Evolutionary conservation across 225 moss, liverwort and hornwort genomes (phyloP), one percentile per base, ranked within the genome.

Genomic region (Polytrichum formosum): DNA sequence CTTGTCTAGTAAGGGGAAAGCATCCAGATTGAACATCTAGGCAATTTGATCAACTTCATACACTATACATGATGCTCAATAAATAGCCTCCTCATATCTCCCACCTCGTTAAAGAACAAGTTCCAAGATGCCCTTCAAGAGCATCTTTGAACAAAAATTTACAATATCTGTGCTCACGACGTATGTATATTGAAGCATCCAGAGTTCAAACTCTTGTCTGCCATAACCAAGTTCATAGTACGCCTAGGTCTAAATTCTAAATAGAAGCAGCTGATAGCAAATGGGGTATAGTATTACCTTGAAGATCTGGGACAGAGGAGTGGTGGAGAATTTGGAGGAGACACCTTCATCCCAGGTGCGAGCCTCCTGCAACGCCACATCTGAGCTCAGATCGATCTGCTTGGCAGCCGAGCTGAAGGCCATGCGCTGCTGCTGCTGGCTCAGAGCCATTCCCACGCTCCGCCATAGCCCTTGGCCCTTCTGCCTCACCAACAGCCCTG

Each of bases 321-420:
- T 91, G 70, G 86, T 82, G 70, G 92, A 66, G 70, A 98, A 98
- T 63, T 98, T 83, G 79, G 91, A 76, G 18, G 85, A 27, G 54
- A 94, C 86, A 27, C 97, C 97, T 68, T 98, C 92, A 58, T 98
- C 97, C 97, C 97, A 98, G 26, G 90, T 71, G 25, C 97, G 89
- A 17, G 92, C 90, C 74, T 84, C 88, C 72, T 94, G 94, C 80
- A 98, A 74, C 6, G 88, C 68, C 58, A 94, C 58, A 22, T 74
- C 71, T 7, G 87, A 88, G 31, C 90, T 82, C 59, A 98, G 73
- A 55, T 98, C 92, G 59, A 98, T 73, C 61, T 7, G 65, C 79
- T 88, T 88, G 72, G 75, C 64, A 4, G 56, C 62, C 1, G 87
- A 75, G 76, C 83, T 83, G 67, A 67, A 54, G 53, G 67, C 67